Conservation (phyloP, 352 stramenopile species). For the Phytophthora hibernalis region DNA sequence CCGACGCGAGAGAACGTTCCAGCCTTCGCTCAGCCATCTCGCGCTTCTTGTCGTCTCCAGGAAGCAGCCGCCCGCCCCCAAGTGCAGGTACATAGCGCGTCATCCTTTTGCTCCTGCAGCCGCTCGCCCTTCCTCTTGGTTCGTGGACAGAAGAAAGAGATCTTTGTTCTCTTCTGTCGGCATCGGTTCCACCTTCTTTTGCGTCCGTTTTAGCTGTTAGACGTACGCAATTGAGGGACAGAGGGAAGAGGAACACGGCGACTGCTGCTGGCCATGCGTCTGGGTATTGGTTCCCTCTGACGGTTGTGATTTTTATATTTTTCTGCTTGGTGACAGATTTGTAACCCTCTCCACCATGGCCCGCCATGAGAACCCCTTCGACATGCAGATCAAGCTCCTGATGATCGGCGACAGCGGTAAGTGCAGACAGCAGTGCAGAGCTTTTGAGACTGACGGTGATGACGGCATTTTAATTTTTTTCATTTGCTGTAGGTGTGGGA, state of each 20-base stretch:
- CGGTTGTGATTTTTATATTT: slow-evolving; percentile 11
- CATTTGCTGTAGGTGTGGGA: slow-evolving; percentile 69
- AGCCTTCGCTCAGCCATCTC: slow-evolving; percentile 31
- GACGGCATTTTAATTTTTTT: neutral
- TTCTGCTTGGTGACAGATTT: slow-evolving; percentile 29
- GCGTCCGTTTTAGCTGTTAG: slow-evolving; percentile 18
- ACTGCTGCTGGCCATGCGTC: neutral
- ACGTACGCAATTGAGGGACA: slow-evolving; percentile 8
- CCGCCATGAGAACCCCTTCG: slow-evolving; percentile 93
- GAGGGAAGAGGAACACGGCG: neutral
- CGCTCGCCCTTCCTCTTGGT: neutral
- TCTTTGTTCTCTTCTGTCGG: slow-evolving; percentile 17
- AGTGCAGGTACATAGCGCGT: slow-evolving; percentile 29
- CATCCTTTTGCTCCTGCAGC: neutral
- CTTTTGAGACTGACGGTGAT: neutral
- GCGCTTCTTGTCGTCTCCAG: slow-evolving; percentile 23
- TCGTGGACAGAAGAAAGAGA: slow-evolving; percentile 19
- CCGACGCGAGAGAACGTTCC: slow-evolving; percentile 37
- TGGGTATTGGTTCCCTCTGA: neutral
- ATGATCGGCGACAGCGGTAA: slow-evolving; percentile 97
- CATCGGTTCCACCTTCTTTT: slow-evolving; percentile 23
- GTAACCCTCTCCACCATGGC: slow-evolving; percentile 65
- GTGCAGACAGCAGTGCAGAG: slow-evolving; percentile 21
- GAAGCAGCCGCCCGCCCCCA: slow-evolving; percentile 17
- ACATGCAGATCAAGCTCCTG: slow-evolving; percentile 98